Conservation (phyloP, 352 stramenopile genomes). For the Pythium myriotylum region DNA sequence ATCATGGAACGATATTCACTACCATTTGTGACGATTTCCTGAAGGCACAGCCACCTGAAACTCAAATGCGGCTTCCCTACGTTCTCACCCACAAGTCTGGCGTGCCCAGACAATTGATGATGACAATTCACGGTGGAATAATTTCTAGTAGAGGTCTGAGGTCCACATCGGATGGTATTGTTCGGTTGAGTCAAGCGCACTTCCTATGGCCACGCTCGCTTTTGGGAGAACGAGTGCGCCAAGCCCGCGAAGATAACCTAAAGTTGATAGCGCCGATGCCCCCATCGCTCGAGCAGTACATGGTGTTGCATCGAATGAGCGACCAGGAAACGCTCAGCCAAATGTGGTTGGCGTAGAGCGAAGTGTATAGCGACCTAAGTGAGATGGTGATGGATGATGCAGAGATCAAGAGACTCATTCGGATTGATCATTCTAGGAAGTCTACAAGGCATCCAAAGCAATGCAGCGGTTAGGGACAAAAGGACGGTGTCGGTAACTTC, state of each 20-base stretch:
- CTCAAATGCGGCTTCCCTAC: conserved; percentile 2
- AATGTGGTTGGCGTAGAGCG: conserved; percentile 6
- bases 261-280: background rate
- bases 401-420: conserved; percentile 5
- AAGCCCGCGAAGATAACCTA: background rate
- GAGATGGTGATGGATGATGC: conserved; percentile 10
- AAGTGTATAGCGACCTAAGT: conserved; percentile 4
- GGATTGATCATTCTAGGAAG: conserved; percentile 12
- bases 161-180: conserved; percentile 4
- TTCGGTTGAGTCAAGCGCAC: background rate
- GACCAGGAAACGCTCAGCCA: conserved; percentile 9
- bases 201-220: background rate
- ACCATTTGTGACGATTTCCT: background rate
- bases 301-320: background rate
- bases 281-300: background rate
- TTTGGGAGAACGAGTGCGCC: conserved; percentile 6
- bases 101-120: background rate
- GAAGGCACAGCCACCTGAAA: conserved; percentile 3
- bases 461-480: background rate
- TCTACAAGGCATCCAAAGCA: conserved; percentile 2
- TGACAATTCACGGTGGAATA: background rate
- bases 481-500: conserved; percentile 3
- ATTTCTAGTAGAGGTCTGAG: conserved; percentile 4
- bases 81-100: conserved; percentile 9
- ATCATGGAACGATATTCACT: background rate